Conservation (phyloP, 2,329 filamentous ascomycete genomes). For the Aspergillus intermedius region DNA sequence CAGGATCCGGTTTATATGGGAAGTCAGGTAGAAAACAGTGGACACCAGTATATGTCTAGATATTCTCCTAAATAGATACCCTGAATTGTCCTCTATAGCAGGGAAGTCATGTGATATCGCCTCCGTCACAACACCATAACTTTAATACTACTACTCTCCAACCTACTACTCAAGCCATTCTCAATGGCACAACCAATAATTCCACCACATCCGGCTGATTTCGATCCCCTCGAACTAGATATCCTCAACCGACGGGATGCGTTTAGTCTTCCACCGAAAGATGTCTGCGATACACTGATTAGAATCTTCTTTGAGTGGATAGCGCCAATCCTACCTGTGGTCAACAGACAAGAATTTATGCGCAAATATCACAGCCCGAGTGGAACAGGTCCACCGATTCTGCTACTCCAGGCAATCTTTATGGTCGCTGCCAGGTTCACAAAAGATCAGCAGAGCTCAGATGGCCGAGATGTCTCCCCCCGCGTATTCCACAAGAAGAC, state of each 20-base stretch:
- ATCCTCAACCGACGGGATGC: slow-evolving; percentile 7
- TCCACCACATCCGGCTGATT: slow-evolving; percentile 1
- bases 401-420: slow-evolving; percentile 8
- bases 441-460: neutral
- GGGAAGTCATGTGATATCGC: no score
- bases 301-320: slow-evolving; percentile 10
- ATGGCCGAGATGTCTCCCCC: neutral
- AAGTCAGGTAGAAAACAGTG: no score
- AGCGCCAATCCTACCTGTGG: slow-evolving; percentile 8
- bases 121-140: no score
- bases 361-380: slow-evolving; percentile 3
- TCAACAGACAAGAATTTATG: slow-evolving; percentile 8
- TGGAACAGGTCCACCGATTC: slow-evolving; percentile 3
- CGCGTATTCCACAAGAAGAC: slow-evolving; percentile 8
- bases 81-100: no score
- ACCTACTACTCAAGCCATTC: no score
- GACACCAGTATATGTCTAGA: no score
- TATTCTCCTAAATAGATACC: no score
- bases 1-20: no score
- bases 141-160: no score
- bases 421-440: slow-evolving; percentile 9
- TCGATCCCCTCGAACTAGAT: slow-evolving; percentile 9
- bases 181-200: no score
- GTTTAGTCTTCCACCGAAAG: slow-evolving; percentile 5
- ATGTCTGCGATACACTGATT: slow-evolving; percentile 4